Evolutionary conservation across 352 stramenopile species (phyloP).

Genomic region (Globisporangium splendens): DNA sequence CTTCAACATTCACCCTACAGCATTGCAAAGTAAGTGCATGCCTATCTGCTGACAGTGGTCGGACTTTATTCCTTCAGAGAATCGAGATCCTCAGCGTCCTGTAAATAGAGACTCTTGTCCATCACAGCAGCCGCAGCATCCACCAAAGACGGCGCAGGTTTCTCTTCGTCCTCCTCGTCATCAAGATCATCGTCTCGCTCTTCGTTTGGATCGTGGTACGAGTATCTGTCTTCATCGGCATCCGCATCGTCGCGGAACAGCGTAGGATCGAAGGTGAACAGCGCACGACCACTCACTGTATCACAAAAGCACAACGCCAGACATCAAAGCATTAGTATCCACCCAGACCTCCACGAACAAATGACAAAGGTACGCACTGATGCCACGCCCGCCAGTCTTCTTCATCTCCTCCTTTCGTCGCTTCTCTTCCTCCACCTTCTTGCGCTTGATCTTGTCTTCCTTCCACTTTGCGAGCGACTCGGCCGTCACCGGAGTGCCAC

Average conservation of each 20-base stretch:
- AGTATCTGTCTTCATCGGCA: constrained; percentile 84
- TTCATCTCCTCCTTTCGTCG: constrained; percentile 83
- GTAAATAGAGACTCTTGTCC: constrained; percentile 84
- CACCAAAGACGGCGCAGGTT: constrained; percentile 35
- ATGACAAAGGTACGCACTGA: constrained; percentile 59
- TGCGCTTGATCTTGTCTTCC: constrained; percentile 71
- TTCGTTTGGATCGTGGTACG: constrained; percentile 53
- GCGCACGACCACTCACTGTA: constrained; percentile 85
- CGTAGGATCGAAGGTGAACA: constrained; percentile 89
- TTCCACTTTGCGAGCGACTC: constrained; percentile 90
- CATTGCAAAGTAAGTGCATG: constrained; percentile 17
- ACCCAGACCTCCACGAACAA: background rate
- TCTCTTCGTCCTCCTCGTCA: constrained; percentile 42
- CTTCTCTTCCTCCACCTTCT: constrained; percentile 80
- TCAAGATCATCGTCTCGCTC: constrained; percentile 34
- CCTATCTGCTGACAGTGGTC: constrained; percentile 5
- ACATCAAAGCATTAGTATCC: constrained; percentile 9
- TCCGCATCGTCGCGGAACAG: constrained; percentile 91
- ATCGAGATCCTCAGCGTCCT: constrained; percentile 74
- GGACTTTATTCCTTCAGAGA: constrained; percentile 65
- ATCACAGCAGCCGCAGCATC: constrained; percentile 62
- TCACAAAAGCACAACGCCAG: constrained; percentile 17
- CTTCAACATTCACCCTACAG: constrained; percentile 21
- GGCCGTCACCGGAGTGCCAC: constrained; percentile 84
- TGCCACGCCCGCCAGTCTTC: constrained; percentile 73